A percentile compares a stretch with the other conserved stretches of the same genome.
These are phyloP conservation scores for Elongisporangium prolatum DNA, from an alignment of 352 stramenopile species.

Conservation along the genomic window DNA sequence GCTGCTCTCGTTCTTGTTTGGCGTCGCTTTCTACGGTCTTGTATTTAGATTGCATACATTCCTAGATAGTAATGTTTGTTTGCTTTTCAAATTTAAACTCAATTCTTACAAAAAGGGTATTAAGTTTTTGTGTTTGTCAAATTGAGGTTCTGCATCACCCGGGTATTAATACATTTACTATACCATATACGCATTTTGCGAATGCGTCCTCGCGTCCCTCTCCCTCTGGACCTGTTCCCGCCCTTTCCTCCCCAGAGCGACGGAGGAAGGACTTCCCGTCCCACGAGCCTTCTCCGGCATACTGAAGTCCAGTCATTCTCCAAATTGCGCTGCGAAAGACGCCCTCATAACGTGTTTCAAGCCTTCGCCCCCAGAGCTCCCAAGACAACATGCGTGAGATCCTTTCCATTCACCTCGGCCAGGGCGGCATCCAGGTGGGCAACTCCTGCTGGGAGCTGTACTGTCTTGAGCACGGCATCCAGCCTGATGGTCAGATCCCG, in stretches of 20 bases:
- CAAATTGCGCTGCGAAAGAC: not conserved
- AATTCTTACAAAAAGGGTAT: not conserved
- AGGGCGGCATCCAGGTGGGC: conserved; percentile 85
- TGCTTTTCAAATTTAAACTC: not conserved
- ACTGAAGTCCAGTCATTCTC: not conserved
- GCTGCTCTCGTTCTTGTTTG: not conserved
- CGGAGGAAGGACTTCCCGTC: not conserved
- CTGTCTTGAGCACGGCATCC: conserved; percentile 92
- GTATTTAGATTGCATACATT: not conserved
- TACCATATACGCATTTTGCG: not conserved
- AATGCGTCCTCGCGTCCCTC: not conserved
- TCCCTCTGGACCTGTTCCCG: not conserved
- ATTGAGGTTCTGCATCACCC: not conserved
- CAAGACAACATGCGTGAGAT: conserved; percentile 84
- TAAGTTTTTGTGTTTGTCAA: not conserved
- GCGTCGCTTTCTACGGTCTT: not conserved
- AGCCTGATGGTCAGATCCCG: conserved; percentile 87
- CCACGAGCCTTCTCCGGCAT: not conserved
- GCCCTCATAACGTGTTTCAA: not conserved
- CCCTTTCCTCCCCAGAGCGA: not conserved
- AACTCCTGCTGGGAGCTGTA: conserved; percentile 94
- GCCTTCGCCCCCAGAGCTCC: not conserved
- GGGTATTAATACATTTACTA: not conserved
- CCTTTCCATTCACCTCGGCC: conserved; percentile 96
- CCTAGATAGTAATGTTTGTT: not conserved